phyloP scores from a whole-genome alignment of 176 grass and related monocot species.

The Tillandsia fasciculata region DNA sequence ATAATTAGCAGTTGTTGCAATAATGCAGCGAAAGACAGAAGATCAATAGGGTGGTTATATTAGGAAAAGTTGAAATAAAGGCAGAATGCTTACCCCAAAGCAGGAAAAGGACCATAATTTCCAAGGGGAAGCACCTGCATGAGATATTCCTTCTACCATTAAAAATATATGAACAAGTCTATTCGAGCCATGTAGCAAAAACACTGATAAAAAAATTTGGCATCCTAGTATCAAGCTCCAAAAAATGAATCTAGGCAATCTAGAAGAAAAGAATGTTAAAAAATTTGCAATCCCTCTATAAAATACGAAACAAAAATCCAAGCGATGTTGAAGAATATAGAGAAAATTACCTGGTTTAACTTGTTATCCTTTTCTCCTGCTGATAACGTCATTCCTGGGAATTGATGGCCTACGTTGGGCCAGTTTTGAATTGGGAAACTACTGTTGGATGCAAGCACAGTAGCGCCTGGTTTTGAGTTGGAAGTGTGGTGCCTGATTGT shows the following conservation, averaged over 20 bases:
- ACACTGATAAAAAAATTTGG: not conserved
- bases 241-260: not conserved
- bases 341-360: not conserved
- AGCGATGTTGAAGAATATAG: not conserved
- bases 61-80: too few relatives aligned
- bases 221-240: not conserved
- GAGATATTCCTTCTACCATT: too few relatives aligned
- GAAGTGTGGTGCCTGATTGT: constrained; percentile 9
- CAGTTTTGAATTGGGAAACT: constrained; percentile 22
- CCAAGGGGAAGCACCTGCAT: too few relatives aligned
- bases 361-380: not conserved
- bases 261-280: not conserved
- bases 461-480: constrained; percentile 5
- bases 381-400: constrained; percentile 17
- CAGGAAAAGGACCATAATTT: too few relatives aligned
- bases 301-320: not conserved
- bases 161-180: not conserved
- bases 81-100: too few relatives aligned
- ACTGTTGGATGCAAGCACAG: constrained; percentile 2
- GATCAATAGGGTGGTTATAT: too few relatives aligned
- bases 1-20: too few relatives aligned
- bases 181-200: not conserved
- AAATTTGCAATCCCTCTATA: not conserved
- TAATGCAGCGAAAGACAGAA: too few relatives aligned
- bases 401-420: constrained; percentile 20